Base-by-base conservation (phyloP, 2,329 filamentous ascomycete genomes). In the Fusarium fujikuroi region DNA sequence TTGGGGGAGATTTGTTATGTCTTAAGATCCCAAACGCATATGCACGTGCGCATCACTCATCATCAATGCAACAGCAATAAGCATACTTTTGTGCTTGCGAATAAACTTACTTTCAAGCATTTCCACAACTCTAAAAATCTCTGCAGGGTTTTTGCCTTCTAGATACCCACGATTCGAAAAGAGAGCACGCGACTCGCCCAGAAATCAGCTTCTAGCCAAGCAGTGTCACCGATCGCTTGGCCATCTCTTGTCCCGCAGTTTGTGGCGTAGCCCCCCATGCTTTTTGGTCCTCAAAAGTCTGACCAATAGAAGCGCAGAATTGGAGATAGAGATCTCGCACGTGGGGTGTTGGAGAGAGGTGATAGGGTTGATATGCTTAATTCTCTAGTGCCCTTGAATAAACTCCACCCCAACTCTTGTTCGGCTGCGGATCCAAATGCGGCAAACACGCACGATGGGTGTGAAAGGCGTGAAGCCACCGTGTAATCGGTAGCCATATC, bases 281-380 rank as follows among this genome's bases (percentile, higher is more conserved):
- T 11, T 9, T 4, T 11, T 9, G 28, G 28, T 10, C 28, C 28
- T 30, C 28, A 30, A 8, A 30, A 10, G 10, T 30, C 28, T 30
- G 12, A 16, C 70, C 70, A 73, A 73, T 71, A 9, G 57, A 11
- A 39, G 0, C 1, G 7, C 3, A 7, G 12, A 25, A 18, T 37
- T 19, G 9, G 9, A 2, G 16, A 12, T 28, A 11, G 7, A 73
- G 60, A 70, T 63, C 54, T 44, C 25, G 62, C 71, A 74, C 71
- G 71, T 74, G 71, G 63, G 71, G 52, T 47, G n/a, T 49, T 53
- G 7, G 14, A 14, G 42, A 46, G 46, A 57, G 56, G 36, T 72
- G 67, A 74, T 65, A 69, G 71, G 71, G 54, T 59, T 68, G 28
- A 63, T 69, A 73, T 74, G 71, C 71, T 74, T 74, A 74, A 73